Base-by-base conservation (phyloP, 805 yeast genomes). In the Komagataella pastoris region DNA sequence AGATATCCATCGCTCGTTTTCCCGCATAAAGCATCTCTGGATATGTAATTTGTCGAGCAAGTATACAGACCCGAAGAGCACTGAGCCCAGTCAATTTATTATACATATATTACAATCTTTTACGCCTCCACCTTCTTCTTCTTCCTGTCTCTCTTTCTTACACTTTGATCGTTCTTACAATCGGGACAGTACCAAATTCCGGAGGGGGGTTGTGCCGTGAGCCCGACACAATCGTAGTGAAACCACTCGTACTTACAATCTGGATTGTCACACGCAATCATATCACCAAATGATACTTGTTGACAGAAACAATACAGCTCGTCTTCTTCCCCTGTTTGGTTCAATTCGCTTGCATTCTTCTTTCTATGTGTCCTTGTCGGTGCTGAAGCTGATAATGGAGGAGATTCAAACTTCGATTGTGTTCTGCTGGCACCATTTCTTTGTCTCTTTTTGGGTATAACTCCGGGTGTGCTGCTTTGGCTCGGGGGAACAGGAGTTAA, bases 121-220 rank as follows among this genome's bases (percentile, higher is more conserved):
- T 12, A 30, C 14, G 40, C 6, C 7, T 19, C 23, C 47, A 17
- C 23, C 47, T 44, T 44, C 14, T 44, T 44, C 10, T 44, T 19
- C 47, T 44, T 44, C 23, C 47, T 17, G 14, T 44, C 23, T 44
- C 47, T 44, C 23, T 17, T 44, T 17, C 23, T 12, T 17, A 17
- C 47, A 44, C 23, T 44, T n/a, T 17, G 47, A 10, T 44, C 47
- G n/a, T 17, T 67, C 17, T 69, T 66, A 72, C 98, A 90, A 55
- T 86, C 91, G 0, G 97, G 91, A 71, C 99, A 93, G 65, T 82
- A 91, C 99, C 99, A 93, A 49, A 85, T 84, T 14, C 97, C 98
- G 60, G 81, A 80, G 3, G 99, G 99, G 7, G 96, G 97, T 54
- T 87, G 90, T 5, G 40, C 40, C 40, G 84, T 87, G 56, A 93